Evolutionary conservation across 2,329 filamentous ascomycete species (phyloP).

Genomic region (Periconia sp.): DNA sequence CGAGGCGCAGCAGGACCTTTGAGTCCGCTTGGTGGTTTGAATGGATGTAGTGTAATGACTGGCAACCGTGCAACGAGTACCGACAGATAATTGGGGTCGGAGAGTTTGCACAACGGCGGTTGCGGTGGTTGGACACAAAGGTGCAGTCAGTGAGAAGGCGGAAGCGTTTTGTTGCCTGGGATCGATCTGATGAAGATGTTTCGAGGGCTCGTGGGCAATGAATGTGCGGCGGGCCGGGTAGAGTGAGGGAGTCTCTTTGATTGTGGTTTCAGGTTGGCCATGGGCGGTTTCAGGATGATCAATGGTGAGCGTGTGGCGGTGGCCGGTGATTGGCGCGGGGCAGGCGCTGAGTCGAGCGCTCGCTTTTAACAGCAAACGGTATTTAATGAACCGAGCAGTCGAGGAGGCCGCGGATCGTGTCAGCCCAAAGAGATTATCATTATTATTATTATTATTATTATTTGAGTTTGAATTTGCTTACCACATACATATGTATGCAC

Average conservation of each 20-base stretch:
- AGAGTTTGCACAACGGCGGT: conserved; percentile 13
- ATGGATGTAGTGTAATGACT: conserved; percentile 1
- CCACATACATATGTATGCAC: no score
- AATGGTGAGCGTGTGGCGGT: not conserved
- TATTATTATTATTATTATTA: no score
- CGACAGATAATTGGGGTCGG: not conserved
- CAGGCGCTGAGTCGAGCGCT: not conserved
- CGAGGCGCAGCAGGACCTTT: conserved; percentile 21
- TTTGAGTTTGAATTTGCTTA: no score
- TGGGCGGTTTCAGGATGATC: conserved; percentile 32
- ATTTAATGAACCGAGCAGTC: no score
- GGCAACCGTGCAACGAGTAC: not conserved
- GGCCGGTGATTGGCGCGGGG: conserved; percentile 2
- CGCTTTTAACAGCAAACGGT: no score
- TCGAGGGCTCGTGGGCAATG: not conserved
- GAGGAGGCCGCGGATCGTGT: no score
- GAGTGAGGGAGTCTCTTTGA: conserved; percentile 2
- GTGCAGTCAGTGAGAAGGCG: conserved; percentile 2
- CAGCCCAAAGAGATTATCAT: no score
- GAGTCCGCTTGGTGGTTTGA: not conserved
- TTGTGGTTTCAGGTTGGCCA: conserved; percentile 35
- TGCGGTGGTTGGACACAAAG: conserved; percentile 30
- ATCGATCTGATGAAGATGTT: not conserved
- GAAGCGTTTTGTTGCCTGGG: not conserved
- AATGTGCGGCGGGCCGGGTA: not conserved